Percentiles rank a stretch among this genome's conserved stretches.
These are phyloP conservation scores for Agaricus blazei DNA, from an alignment of 768 basidiomycete species.

Conservation along the genomic window DNA sequence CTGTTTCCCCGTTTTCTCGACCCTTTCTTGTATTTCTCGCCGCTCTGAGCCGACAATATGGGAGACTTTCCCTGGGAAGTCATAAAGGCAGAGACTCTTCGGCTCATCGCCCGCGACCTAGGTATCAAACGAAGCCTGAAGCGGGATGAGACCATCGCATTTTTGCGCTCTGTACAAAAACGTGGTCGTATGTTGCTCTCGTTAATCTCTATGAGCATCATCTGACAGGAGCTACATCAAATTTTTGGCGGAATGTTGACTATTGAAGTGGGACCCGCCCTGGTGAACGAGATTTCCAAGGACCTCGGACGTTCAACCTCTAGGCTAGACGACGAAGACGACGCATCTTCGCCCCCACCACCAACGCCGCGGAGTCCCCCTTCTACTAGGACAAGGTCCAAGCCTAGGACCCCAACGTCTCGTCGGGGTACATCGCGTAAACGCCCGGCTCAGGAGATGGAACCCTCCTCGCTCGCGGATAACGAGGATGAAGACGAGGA, in stretches of 20 bases:
- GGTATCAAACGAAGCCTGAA: neutral
- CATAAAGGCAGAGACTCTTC: conserved; percentile 8
- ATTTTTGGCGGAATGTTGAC: neutral
- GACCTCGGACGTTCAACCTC: neutral
- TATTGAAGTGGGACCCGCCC: conserved; percentile 3
- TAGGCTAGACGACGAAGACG: neutral
- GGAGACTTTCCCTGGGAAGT: conserved; percentile 11
- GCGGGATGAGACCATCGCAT: conserved; percentile 4
- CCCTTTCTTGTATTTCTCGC: too few species aligned
- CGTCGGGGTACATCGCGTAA: conserved; percentile 2
- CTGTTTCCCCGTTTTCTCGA: too few species aligned
- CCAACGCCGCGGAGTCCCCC: neutral
- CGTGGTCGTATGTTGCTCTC: conserved; percentile 2
- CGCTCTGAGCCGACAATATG: neutral
- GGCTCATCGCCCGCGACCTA: conserved; percentile 1
- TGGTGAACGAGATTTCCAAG: conserved; percentile 1
- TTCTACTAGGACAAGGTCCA: neutral
- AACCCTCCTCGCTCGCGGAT: neutral
- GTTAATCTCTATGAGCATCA: neutral
- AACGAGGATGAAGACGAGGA: neutral
- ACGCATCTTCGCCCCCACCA: neutral
- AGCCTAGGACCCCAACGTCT: neutral
- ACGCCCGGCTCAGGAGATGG: neutral
- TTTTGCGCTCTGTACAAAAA: conserved; percentile 6
- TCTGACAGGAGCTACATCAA: neutral